Base-by-base conservation (phyloP, 2,329 filamentous ascomycete genomes). In the Cercospora sp. region DNA sequence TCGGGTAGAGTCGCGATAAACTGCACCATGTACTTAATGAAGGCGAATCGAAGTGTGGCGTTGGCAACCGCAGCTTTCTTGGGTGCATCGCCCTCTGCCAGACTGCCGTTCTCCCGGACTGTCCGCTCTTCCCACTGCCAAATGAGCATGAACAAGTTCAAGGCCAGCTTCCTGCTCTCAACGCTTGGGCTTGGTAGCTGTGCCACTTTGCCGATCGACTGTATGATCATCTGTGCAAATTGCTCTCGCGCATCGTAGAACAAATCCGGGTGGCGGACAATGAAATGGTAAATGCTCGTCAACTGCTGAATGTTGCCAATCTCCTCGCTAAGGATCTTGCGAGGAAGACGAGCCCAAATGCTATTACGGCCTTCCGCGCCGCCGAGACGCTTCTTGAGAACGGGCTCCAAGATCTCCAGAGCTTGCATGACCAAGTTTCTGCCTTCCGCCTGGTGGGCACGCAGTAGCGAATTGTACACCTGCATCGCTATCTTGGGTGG, bases 181-280 rank as follows among this genome's bases (percentile, higher is more conserved):
- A 92, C 92, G 0, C 93, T 97, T 1, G 93, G 89, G 70, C 91
- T 97, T 4, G 91, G 90, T 3, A 92, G 89, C 23, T 87, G 86
- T 0, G 94, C 93, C 64, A 99, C 92, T 80, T 98, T 98, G 63
- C 91, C 87, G 40, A 99, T 84, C 3, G 93, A 94, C 1, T 90
- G 90, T 65, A 99, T 94, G 77, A 99, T 96, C 71, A 95, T 87
- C 66, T 91, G 88, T 4, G 93, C 89, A 72, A 98, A 96, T 76
- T 94, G 94, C 72, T 99, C 95, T 64, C 95, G 87, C 1, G 93
- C 93, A 71, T 98, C 94, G 74, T 96, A 99, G 82, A 99, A 99
- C 4, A 99, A 83, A 75, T 95, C 90, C 0, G 94, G 91, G 77
- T 99, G 94, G 66, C 92, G 89, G 40, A 97, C 94, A 36, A 99